Percentiles rank a stretch among this genome's conserved stretches.
Conservation (phyloP, 23 red algal species). For the Gracilariopsis chorda region DNA sequence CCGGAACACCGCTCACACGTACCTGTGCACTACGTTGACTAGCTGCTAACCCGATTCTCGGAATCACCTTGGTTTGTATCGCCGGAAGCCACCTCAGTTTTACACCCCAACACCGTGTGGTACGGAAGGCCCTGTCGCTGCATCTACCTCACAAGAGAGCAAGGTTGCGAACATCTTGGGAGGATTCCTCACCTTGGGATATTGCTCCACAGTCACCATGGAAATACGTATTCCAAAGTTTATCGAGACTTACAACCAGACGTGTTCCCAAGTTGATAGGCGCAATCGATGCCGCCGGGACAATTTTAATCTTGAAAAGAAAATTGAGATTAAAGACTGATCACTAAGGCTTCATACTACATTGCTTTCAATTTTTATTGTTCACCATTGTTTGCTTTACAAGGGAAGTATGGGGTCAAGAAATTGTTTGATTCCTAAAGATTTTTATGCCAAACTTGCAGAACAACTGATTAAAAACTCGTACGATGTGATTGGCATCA, state of each 20-base stretch:
- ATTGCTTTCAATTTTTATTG: background rate
- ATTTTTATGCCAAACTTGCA: background rate
- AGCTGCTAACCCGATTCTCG: too few species aligned
- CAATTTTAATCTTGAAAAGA: background rate
- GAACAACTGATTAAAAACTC: slow-evolving; percentile 3
- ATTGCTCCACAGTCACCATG: background rate
- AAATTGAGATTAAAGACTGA: background rate
- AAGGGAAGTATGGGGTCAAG: background rate
- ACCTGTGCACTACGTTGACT: too few species aligned
- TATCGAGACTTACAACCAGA: slow-evolving; percentile 11
- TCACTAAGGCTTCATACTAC: background rate
- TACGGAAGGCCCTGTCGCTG: too few species aligned
- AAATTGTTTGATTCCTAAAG: background rate
- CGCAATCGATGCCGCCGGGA: slow-evolving; percentile 34
- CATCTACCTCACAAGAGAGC: too few species aligned
- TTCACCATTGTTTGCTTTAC: slow-evolving; percentile 2
- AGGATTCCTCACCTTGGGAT: too few species aligned
- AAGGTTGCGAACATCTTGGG: too few species aligned
- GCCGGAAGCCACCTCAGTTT: too few species aligned
- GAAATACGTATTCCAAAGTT: slow-evolving; percentile 3
- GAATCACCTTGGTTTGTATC: too few species aligned
- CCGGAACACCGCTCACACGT: too few species aligned
- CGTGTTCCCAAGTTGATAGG: slow-evolving; percentile 45
- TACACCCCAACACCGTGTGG: too few species aligned
- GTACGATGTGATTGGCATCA: background rate